phyloP scores from a whole-genome alignment of 768 basidiomycete species.

The Leccinum aurantiacum region DNA sequence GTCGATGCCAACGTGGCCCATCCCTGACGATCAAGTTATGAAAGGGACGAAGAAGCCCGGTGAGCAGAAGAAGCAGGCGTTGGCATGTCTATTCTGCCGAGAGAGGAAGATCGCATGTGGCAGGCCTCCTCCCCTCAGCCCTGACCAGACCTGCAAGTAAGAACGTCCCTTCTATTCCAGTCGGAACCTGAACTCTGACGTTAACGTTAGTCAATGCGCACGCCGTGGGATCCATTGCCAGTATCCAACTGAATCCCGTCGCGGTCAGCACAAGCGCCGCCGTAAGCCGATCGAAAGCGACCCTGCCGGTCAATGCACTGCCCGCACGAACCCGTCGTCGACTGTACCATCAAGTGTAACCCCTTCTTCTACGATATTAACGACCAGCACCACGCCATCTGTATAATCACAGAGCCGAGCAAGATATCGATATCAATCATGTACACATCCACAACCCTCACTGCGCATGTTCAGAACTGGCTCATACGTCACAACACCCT shows the following conservation, averaged over 20 bases:
- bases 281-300: slow-evolving; percentile 33
- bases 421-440: slow-evolving; percentile 8
- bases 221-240: slow-evolving; percentile 46
- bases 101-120: slow-evolving; percentile 54
- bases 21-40: slow-evolving; percentile 34
- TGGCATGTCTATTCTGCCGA: slow-evolving; percentile 49
- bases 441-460: slow-evolving; percentile 4
- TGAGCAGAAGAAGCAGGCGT: slow-evolving; percentile 45
- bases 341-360: slow-evolving; percentile 16
- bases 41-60: slow-evolving; percentile 36
- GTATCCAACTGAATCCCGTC: slow-evolving; percentile 50
- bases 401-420: slow-evolving; percentile 15
- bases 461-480: slow-evolving; percentile 12
- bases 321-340: slow-evolving; percentile 24
- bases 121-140: slow-evolving; percentile 37
- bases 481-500: slow-evolving; percentile 6
- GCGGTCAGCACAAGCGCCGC: slow-evolving; percentile 46
- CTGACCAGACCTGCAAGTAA: slow-evolving; percentile 48
- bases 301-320: slow-evolving; percentile 17
- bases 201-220: slow-evolving; percentile 43
- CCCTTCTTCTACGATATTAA: slow-evolving; percentile 22
- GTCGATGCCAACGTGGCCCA: slow-evolving; percentile 32
- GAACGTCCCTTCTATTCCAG: slow-evolving; percentile 19
- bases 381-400: slow-evolving; percentile 20
- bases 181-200: slow-evolving; percentile 15